Base-by-base conservation (phyloP, 2,329 filamentous ascomycete genomes). In the Tolypocladium paradoxum region DNA sequence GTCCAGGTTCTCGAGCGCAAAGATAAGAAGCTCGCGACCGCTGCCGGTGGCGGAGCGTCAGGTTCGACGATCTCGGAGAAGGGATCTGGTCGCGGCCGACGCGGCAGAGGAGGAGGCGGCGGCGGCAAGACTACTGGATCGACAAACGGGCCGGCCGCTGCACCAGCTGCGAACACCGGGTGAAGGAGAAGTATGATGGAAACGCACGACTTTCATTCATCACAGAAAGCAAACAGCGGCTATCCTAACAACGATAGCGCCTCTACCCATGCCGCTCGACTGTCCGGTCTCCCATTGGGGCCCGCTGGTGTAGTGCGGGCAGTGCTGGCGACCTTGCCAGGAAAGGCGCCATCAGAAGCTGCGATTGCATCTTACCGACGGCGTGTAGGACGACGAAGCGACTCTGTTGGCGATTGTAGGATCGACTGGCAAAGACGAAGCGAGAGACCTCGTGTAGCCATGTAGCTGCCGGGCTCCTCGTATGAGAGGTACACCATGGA, bases 1-100 rank as follows among this genome's bases (percentile, higher is more conserved):
- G 89, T 97, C 2, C 88, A 95, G 58, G 87, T 97, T 1, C 73
- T 95, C 27, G 91, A 96, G 70, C 81, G 87, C 49, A 90, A 88
- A 66, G 85, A 88, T 48, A 76, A 76, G 63, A 75, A 73, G 56
- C 64, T 68, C 12, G 56, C 62, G 5, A 58, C 59, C 35, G 40
- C 53, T 11, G 51, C 49, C 16, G 38, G 48, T 18, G 45, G 22
- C 16, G 52, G n/a, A n/a, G 22, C 40, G 11, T 33, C 51, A 5
- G 53, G 53, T 34, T 47, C 54, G 11, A 48, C 51, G 16, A 51
- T 54, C 11, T 27, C 55, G 29, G 59, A 59, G 14, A 64, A 61
- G 52, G 50, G 49, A 6, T 50, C 60, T 4, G 56, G 60, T 27
- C 61, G 62, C 16, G 60, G 60, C 11, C 56, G 63, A 43, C 57